phyloP scores from a whole-genome alignment of 108 stramenopile species.

The Phaeodactylum tricornutum region DNA sequence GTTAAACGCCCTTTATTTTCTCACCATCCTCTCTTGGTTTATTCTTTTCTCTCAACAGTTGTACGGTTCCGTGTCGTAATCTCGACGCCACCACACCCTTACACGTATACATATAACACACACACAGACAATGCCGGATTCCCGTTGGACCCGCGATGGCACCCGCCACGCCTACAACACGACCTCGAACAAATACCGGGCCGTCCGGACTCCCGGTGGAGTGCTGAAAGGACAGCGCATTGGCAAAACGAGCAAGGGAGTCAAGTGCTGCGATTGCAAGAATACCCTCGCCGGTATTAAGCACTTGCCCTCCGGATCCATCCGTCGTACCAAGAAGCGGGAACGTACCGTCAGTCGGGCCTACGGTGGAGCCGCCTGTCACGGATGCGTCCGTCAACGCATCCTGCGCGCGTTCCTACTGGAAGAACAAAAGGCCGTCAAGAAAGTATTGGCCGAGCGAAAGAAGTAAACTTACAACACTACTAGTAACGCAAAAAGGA shows the following conservation, averaged over 20 bases:
- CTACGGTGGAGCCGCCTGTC: slow-evolving; percentile 93
- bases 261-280: slow-evolving; percentile 91
- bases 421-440: slow-evolving; percentile 99
- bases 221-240: slow-evolving; percentile 77
- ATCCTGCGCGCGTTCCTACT: slow-evolving; percentile 98
- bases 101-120: neutral
- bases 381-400: slow-evolving; percentile 81
- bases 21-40: no score
- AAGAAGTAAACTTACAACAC: no score
- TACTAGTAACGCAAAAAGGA: no score
- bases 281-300: slow-evolving; percentile 84
- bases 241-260: slow-evolving; percentile 86
- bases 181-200: slow-evolving; percentile 61
- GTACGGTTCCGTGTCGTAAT: no score
- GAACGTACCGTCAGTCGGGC: slow-evolving; percentile 96
- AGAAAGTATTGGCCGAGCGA: slow-evolving; percentile 94
- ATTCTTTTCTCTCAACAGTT: no score
- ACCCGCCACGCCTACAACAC: slow-evolving; percentile 94
- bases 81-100: no score
- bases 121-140: slow-evolving; percentile 63
- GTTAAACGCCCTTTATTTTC: neutral
- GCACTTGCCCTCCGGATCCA: slow-evolving; percentile 45
- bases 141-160: slow-evolving; percentile 86
- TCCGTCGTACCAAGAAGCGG: slow-evolving; percentile 83
- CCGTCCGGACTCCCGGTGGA: slow-evolving; percentile 90